Percentiles rank a stretch among this genome's conserved stretches.
phyloP scores from a whole-genome alignment of 371 early-diverging fungal species.

The Phascolomyces articulosus region DNA sequence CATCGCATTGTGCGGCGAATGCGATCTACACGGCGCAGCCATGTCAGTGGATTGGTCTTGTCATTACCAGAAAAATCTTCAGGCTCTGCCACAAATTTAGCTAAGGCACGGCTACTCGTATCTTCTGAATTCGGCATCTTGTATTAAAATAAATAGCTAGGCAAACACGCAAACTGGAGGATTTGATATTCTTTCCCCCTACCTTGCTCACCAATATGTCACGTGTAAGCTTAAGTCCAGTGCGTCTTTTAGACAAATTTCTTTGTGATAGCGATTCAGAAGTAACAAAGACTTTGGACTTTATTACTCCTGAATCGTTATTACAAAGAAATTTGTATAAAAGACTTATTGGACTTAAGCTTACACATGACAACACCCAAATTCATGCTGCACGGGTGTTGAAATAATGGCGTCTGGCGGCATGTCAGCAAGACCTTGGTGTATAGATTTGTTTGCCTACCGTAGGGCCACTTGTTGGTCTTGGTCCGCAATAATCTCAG shows the following conservation, averaged over 20 bases:
- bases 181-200: not conserved
- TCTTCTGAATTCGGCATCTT: not conserved
- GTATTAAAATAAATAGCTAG: not conserved
- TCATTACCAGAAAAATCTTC: not conserved
- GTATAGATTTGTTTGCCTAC: constrained; percentile 1
- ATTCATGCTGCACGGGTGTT: constrained; percentile 10
- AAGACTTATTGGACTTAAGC: too few relatives aligned
- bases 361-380: too few relatives aligned
- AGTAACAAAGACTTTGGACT: too few relatives aligned
- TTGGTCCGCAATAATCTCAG: constrained; percentile 11
- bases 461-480: constrained; percentile 10
- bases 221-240: not conserved
- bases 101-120: not conserved
- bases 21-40: not conserved
- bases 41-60: not conserved
- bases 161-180: not conserved
- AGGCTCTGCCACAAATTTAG: not conserved
- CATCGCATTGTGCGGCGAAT: not conserved
- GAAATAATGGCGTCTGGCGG: constrained; percentile 13
- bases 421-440: constrained; percentile 6
- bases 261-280: too few relatives aligned
- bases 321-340: too few relatives aligned
- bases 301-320: too few relatives aligned
- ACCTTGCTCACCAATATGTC: not conserved
- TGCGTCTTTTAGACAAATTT: too few relatives aligned